Evolutionary conservation across 2,329 filamentous ascomycete species (phyloP).

Genomic region (Exophiala phaeomuriformis): DNA sequence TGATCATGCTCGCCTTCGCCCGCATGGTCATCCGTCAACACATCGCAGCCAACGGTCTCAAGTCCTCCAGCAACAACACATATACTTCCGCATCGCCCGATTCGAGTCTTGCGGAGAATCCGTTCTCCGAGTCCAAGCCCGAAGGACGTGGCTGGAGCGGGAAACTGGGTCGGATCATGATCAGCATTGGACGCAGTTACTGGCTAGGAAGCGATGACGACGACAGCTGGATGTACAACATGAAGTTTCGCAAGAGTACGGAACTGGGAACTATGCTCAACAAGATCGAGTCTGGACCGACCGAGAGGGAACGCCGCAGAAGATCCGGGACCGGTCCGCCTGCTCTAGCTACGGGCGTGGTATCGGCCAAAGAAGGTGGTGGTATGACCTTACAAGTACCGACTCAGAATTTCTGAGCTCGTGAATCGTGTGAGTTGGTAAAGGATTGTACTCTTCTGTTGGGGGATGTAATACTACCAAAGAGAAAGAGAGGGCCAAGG

Average conservation of each 20-base stretch:
- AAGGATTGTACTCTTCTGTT: no score
- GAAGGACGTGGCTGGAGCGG: conserved; percentile 74
- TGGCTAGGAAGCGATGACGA: conserved; percentile 63
- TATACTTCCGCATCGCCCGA: conserved; percentile 43
- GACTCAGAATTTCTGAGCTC: conserved; percentile 9
- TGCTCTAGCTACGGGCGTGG: conserved; percentile 11
- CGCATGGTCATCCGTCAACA: conserved; percentile 67
- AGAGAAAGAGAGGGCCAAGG: no score
- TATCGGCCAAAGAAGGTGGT: conserved; percentile 13
- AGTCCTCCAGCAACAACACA: conserved; percentile 29
- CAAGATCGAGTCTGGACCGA: conserved; percentile 38
- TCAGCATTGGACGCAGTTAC: conserved; percentile 65
- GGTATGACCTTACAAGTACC: conserved; percentile 22
- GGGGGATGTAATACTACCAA: no score
- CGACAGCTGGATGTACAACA: conserved; percentile 43
- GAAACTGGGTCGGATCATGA: conserved; percentile 69
- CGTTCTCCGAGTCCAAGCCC: conserved; percentile 63
- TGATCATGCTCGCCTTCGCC: conserved; percentile 77
- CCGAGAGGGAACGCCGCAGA: conserved; percentile 54
- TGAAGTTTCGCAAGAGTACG: conserved; percentile 39
- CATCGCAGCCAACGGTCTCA: conserved; percentile 42
- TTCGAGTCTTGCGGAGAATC: conserved; percentile 49
- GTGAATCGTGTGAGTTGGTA: not conserved
- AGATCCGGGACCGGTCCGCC: conserved; percentile 55
- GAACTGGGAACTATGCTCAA: conserved; percentile 41